Evolutionary conservation across 257 asterid species (phyloP).

Genomic region (Anisodus acutangulus): DNA sequence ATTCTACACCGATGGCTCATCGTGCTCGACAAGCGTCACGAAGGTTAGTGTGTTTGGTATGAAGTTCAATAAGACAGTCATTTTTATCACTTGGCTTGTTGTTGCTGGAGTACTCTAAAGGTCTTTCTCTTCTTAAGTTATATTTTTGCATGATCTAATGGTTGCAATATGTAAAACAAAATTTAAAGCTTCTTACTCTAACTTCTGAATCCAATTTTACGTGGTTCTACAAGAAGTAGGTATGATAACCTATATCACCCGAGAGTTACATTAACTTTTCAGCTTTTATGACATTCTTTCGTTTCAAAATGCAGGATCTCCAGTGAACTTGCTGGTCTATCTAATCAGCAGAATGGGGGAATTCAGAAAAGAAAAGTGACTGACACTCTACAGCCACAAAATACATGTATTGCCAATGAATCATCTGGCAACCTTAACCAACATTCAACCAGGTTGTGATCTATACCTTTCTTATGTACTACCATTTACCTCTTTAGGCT

Average conservation of each 20-base stretch:
- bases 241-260: no score
- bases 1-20: slow-evolving; percentile 45
- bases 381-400: slow-evolving; percentile 39
- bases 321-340: slow-evolving; percentile 57
- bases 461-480: neutral
- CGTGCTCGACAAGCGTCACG: slow-evolving; percentile 71
- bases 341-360: slow-evolving; percentile 50
- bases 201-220: no score
- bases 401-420: slow-evolving; percentile 44
- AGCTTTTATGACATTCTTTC: slow-evolving; percentile 4
- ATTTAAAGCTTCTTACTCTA: no score
- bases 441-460: slow-evolving; percentile 48
- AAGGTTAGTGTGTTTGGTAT: slow-evolving; percentile 51
- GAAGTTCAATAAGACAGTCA: neutral
- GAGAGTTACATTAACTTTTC: neutral
- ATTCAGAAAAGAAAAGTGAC: slow-evolving; percentile 50
- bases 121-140: no score
- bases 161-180: no score
- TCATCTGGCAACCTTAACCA: slow-evolving; percentile 46
- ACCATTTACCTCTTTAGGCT: neutral
- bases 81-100: neutral
- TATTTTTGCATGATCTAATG: no score
- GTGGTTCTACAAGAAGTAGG: no score
- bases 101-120: neutral
- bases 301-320: slow-evolving; percentile 60